Base-by-base conservation (phyloP, 73 alveolate species). In the Blepharisma japonicum region DNA sequence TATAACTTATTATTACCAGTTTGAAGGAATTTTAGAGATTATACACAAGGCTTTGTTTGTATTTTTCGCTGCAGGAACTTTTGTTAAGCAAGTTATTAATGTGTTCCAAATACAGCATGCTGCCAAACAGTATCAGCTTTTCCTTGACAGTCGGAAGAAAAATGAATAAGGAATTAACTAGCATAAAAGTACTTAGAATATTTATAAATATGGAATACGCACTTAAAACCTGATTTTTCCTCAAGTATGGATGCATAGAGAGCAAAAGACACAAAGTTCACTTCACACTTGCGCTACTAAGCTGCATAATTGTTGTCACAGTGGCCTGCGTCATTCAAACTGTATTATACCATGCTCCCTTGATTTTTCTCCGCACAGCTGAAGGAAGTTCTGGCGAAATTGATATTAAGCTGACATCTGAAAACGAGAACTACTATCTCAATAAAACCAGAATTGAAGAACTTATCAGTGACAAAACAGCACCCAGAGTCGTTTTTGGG, bases 341-440 rank as follows among this genome's bases (percentile, higher is more conserved):
- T n/a, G 81, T 92, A 23, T 81, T 89, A 47, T 94, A 91, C 68
- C 86, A 87, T 51, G 94, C 96, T 27, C 98, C 98, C 6, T 80
- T 87, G 49, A 92, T 92, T 25, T 92, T 89, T 68, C 61, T 92
- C 42, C 81, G 85, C 67, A 49, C 89, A 53, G 96, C 96, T 6
- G 96, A 92, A 68, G 95, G 88, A 7, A 23, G 51, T 21, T 71
- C 45, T 18, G 94, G 94, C 7, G 89, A 82, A 50, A 79, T 87
- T 20, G 94, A 87, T 78, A 86, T 82, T 6, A 45, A 11, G 55
- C 49, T 80, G n/a, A 6, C 23, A n/a, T 86, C 90, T 42, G 82
- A 49, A 21, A 56, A 32, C 42, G 66, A 53, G 9, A 47, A 45
- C 23, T 11, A 11, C 5, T 51, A 45, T 27, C 18, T 71, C 3